Conservation (phyloP, 192 early-diverging fungal genomes). For the Piromyces sp. region DNA sequence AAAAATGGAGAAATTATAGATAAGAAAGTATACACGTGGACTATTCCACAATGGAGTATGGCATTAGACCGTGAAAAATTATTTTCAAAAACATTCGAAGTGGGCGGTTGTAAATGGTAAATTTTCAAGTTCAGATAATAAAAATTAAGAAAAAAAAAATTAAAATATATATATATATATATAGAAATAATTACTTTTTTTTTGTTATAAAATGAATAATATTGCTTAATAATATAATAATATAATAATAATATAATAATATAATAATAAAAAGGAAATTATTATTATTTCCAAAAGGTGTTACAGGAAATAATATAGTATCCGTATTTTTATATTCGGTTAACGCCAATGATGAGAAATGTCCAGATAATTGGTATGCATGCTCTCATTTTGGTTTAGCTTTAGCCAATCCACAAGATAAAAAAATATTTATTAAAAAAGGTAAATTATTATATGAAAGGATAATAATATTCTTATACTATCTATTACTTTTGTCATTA, state of each 20-base stretch:
- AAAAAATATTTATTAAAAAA: slow-evolving; percentile 9
- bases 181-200: too few species aligned
- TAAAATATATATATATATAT: too few species aligned
- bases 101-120: background rate
- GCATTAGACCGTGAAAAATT: background rate
- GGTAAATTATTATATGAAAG: background rate
- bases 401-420: slow-evolving; percentile 58
- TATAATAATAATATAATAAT: too few species aligned
- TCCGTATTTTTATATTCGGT: slow-evolving; percentile 82
- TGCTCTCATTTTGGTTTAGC: slow-evolving; percentile 68
- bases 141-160: too few species aligned
- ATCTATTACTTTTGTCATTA: too few species aligned
- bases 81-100: background rate
- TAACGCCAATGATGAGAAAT: slow-evolving; percentile 27
- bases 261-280: slow-evolving; percentile 48
- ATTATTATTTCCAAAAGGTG: slow-evolving; percentile 77
- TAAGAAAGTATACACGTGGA: background rate
- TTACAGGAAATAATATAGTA: slow-evolving; percentile 42
- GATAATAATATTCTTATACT: too few species aligned
- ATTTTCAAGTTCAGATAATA: too few species aligned
- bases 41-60: background rate
- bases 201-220: too few species aligned
- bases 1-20: background rate
- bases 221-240: too few species aligned
- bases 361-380: slow-evolving; percentile 50